These are phyloP conservation scores for Scutellaria galericulata DNA, from an alignment of 257 asterid species.

Conservation along the genomic window DNA sequence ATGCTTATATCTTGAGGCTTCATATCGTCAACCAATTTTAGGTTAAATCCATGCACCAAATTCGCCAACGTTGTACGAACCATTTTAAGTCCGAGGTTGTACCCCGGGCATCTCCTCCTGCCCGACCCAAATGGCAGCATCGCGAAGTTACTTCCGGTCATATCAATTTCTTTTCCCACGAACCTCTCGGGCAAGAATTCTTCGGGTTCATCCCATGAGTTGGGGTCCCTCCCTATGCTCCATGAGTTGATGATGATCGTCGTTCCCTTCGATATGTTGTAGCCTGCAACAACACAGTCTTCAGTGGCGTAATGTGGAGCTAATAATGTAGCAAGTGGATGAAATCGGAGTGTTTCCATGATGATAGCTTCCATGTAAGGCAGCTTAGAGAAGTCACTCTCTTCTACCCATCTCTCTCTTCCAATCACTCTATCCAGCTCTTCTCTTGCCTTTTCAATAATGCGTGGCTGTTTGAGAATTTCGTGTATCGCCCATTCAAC, in stretches of 20 bases:
- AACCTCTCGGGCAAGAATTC: constrained; percentile 39
- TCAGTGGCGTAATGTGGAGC: constrained; percentile 30
- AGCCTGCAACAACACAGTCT: constrained; percentile 38
- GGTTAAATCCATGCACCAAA: constrained; percentile 43
- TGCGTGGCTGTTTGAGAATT: constrained; percentile 21
- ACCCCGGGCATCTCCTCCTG: constrained; percentile 34
- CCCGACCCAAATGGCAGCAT: constrained; percentile 43
- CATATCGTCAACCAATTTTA: constrained; percentile 33
- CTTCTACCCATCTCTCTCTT: constrained; percentile 40
- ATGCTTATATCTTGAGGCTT: constrained; percentile 33
- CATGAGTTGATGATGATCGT: constrained; percentile 34
- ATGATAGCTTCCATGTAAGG: constrained; percentile 43
- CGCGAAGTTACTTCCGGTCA: constrained; percentile 30
- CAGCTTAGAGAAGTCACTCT: constrained; percentile 29
- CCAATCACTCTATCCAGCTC: constrained; percentile 41
- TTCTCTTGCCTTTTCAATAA: constrained; percentile 32
- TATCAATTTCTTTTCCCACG: constrained; percentile 31
- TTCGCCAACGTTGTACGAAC: constrained; percentile 43
- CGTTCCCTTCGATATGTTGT: constrained; percentile 35
- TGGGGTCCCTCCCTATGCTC: constrained; percentile 39
- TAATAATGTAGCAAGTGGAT: constrained; percentile 33
- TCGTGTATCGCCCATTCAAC: constrained; percentile 35
- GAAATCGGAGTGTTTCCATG: constrained; percentile 38
- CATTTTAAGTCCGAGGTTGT: constrained; percentile 33
- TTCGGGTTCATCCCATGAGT: constrained; percentile 31